Base-by-base conservation (phyloP, 495 filamentous ascomycete species). In the Lineolata rhizophorae region DNA sequence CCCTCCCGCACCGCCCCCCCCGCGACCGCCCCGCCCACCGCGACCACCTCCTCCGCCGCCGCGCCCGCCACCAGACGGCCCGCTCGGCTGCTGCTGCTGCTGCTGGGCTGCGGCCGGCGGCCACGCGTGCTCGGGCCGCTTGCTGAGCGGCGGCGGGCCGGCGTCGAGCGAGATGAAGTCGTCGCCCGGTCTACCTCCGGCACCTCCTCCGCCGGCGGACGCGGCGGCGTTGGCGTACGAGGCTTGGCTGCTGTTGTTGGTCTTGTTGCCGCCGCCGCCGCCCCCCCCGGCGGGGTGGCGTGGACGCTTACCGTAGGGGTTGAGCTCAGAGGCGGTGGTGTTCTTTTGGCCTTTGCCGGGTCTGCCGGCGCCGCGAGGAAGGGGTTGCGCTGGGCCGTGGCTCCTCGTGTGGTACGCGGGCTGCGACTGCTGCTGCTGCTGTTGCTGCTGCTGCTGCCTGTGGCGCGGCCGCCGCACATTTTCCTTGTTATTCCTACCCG, bases 401-500 rank as follows among this genome's bases (percentile, higher is more conserved):
- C 3, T 70, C 68, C 18, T 72, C 62, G 13, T 62, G 8, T 8
- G 22, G 22, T 12, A 12, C 22, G 22, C 57, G 24, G 54, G n/a
- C n/a, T n/a, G n/a, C n/a, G n/a, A n/a, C n/a, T n/a, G n/a, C n/a
- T n/a, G n/a, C n/a, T n/a, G n/a, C n/a, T n/a, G n/a, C n/a, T n/a
- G n/a, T n/a, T n/a, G n/a, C n/a, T n/a, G n/a, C n/a, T n/a, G n/a
- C n/a, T n/a, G n/a, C n/a, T n/a, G n/a, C n/a, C n/a, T n/a, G n/a
- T n/a, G n/a, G n/a, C n/a, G n/a, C n/a, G n/a, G 52, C 0, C 47
- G 46, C 42, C 63, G 62, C 40, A 61, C 61, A 27, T 68, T 57
- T 49, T 65, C 79, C 38, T 58, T 50, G 27, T 49, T 55, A 41
- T 58, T 70, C 46, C 66, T 64, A 10, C 60, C 46, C 42, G 60